Percentiles rank a stretch among this genome's conserved stretches.
Evolutionary conservation across 192 early-diverging fungal genomes (phyloP).

Genomic region (Obelidium mucronatum): DNA sequence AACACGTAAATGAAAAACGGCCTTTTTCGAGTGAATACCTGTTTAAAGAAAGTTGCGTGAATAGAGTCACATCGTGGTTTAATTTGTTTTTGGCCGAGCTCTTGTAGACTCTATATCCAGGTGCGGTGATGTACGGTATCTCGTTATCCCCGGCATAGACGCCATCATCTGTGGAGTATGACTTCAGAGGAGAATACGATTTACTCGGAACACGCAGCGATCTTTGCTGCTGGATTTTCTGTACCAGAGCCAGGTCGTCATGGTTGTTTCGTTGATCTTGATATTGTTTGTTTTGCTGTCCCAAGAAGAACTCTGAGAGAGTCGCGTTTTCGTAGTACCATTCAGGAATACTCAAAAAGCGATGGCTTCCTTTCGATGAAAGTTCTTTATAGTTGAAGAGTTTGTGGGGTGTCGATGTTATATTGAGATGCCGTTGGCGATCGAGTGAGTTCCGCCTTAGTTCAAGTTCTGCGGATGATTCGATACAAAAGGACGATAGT

Average conservation of each 20-base stretch:
- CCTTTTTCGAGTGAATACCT: neutral
- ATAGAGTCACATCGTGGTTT: constrained; percentile 8
- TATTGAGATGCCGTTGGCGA: neutral
- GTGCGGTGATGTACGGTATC: constrained; percentile 23
- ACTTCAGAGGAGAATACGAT: neutral
- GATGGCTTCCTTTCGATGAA: neutral
- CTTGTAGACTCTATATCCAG: constrained; percentile 19
- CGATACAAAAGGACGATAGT: too few species aligned
- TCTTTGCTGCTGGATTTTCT: neutral
- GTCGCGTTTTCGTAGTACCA: constrained; percentile 2
- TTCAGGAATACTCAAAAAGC: neutral
- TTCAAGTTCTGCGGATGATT: too few species aligned
- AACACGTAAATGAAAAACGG: neutral
- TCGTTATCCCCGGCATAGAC: constrained; percentile 19
- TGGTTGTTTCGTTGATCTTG: neutral
- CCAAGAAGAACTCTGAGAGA: neutral
- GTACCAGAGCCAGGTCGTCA: too few species aligned
- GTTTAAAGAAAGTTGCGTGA: constrained; percentile 27
- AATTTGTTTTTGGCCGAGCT: neutral
- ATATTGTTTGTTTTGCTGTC: neutral
- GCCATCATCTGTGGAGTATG: constrained; percentile 23
- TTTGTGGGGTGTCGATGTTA: neutral
- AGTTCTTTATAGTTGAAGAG: neutral
- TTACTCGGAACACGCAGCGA: too few species aligned
- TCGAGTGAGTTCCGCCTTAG: too few species aligned